Base-by-base conservation (phyloP, 2,329 filamentous ascomycete genomes). In the Xylaria sp. region DNA sequence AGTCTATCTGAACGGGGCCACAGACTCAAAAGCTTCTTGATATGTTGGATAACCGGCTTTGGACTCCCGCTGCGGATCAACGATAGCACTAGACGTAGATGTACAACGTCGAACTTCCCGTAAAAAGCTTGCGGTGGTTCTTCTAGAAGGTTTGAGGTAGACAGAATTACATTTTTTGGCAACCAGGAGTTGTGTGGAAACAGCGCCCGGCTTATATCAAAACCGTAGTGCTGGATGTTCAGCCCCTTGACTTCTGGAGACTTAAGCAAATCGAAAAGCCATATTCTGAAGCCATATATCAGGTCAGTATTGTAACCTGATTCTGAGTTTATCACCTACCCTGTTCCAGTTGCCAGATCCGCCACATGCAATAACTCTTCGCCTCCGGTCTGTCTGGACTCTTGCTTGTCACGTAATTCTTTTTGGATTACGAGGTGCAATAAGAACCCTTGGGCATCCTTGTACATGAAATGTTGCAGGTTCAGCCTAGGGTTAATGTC, bases 321-420 rank as follows among this genome's bases (percentile, higher is more conserved):
- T 28, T 13, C 37, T 12, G 1, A 41, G 50, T 4, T 4, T 39
- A 10, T 25, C 13, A 34, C 64, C 3, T 15, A 65, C 69, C 67
- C 69, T 48, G 67, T 69, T n/a, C 69, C 69, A 2, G 69, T 69
- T n/a, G 69, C 69, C 7, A 71, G 13, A 25, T 71, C 64, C 8
- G 64, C 67, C 2, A 71, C 12, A 18, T 44, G 46, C 18, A 67
- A n/a, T 2, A 44, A 15, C 1, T 37, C 41, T 37, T 63, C 10
- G 13, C 23, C 39, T 9, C 41, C 56, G 10, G 23, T 20, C n/a
- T 59, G 55, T 25, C 39, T 31, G n/a, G 46, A 44, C 20, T 65
- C 52, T 28, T 48, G 39, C 61, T 61, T 55, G 1, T 20, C 23
- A 3, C 39, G 64, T 12, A 71, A 46, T 25, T 60, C 2, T 15